phyloP scores from a whole-genome alignment of 495 filamentous ascomycete genomes.

The Penicillium arizonense region DNA sequence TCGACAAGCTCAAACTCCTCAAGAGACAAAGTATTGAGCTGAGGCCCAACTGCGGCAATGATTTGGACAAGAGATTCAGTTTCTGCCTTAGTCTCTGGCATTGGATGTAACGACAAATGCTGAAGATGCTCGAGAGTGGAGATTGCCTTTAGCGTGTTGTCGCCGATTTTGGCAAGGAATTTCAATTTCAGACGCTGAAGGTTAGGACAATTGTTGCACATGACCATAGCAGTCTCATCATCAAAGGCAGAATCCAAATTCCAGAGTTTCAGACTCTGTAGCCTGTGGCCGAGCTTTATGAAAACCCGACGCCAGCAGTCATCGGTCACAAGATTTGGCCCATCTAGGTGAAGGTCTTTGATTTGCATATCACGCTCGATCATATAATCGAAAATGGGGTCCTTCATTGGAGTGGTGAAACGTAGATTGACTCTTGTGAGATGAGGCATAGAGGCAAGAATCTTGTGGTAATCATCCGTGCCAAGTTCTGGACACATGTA shows the following conservation, averaged over 20 bases:
- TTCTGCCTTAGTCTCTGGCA: slow-evolving; percentile 53
- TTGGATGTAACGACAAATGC: slow-evolving; percentile 69
- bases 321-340: slow-evolving; percentile 76
- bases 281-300: slow-evolving; percentile 52
- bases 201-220: slow-evolving; percentile 59
- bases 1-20: slow-evolving; percentile 56
- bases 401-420: slow-evolving; percentile 86
- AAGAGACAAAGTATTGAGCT: slow-evolving; percentile 71
- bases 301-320: slow-evolving; percentile 68
- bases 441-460: slow-evolving; percentile 71
- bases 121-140: slow-evolving; percentile 56
- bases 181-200: slow-evolving; percentile 73
- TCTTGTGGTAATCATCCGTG: slow-evolving; percentile 71
- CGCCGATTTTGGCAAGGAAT: slow-evolving; percentile 51
- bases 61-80: slow-evolving; percentile 57
- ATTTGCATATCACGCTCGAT: slow-evolving; percentile 64
- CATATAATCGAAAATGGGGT: slow-evolving; percentile 75
- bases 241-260: slow-evolving; percentile 72
- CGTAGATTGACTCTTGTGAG: slow-evolving; percentile 68
- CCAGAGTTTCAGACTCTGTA: slow-evolving; percentile 66
- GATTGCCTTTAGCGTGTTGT: slow-evolving; percentile 50
- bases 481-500: slow-evolving; percentile 53
- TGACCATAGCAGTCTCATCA: slow-evolving; percentile 56
- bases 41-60: slow-evolving; percentile 54
- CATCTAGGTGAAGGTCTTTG: slow-evolving; percentile 63